Evolutionary conservation across 164 flowering plant genomes (phyloP).

Genomic region (Annona squamosa): DNA sequence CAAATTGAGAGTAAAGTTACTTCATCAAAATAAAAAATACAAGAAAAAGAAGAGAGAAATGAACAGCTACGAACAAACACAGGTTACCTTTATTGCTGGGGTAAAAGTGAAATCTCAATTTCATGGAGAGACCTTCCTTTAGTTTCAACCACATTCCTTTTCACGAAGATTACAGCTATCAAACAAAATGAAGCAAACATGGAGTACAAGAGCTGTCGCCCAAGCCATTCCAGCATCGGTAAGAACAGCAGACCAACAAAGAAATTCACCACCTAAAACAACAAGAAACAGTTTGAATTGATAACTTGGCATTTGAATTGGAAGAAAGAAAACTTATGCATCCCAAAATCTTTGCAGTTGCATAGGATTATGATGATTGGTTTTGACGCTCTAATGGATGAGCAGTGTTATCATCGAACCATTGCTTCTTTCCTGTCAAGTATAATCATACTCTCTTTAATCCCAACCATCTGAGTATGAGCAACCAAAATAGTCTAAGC

Average conservation of each 20-base stretch:
- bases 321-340: not conserved
- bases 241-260: conserved; percentile 87
- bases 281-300: not conserved
- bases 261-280: conserved; percentile 76
- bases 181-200: conserved; percentile 63
- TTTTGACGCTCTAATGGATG: no score
- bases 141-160: conserved; percentile 82
- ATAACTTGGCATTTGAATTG: not conserved
- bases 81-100: conserved; percentile 19
- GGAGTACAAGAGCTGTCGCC: conserved; percentile 62
- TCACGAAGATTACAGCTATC: conserved; percentile 67
- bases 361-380: no score
- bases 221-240: conserved; percentile 72
- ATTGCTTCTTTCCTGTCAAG: no score
- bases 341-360: not conserved
- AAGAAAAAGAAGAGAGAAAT: not conserved
- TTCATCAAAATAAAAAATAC: not conserved
- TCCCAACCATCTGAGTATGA: no score
- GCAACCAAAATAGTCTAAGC: no score
- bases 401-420: no score
- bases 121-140: conserved; percentile 96
- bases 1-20: not conserved
- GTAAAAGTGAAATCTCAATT: conserved; percentile 89
- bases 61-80: not conserved
- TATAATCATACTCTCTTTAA: no score